Evolutionary conservation across 768 basidiomycete genomes (phyloP), one percentile per base, ranked within the genome.

Genomic region (Tulasnella sp.): DNA sequence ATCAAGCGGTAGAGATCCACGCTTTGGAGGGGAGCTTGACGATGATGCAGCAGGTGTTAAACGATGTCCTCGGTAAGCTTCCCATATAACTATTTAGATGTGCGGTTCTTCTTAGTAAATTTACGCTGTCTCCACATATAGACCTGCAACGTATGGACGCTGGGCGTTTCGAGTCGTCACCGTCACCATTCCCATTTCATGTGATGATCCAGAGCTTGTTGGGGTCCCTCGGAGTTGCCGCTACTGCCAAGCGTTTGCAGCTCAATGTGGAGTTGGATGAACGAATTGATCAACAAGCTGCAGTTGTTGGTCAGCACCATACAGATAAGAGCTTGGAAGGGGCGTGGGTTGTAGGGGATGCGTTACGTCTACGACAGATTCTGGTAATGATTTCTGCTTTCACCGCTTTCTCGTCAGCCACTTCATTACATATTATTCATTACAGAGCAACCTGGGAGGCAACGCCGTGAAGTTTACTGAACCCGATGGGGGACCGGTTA

Each of bases 1-100:
- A 38, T 38, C 34, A 74, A 61, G 68, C 67, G 24, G 71, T 77
- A 61, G 76, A 78, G 70, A 72, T 78, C 24, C 68, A 73, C 42
- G 93, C 88, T 4, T 76, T 93, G n/a, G 82, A 83, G 65, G 86
- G 86, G 1, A 86, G 84, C 66, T 71, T 93, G 52, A 83, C 80
- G 58, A 88, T 89, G 85, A 93, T 93, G 92, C 82, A 83, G 34
- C 87, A 89, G 76, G 74, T 76, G 0, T 65, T 76, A 1, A 71
- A 73, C 51, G 72, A 72, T 45, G 68, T 71, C 8, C 63, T 69
- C 41, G 68, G 68, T 45, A 45, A 32, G 62, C 65, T 68, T 81
- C 85, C 68, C 67, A 82, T 24, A n/a, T n/a, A n/a, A n/a, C n/a
- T n/a, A n/a, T n/a, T n/a, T n/a, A n/a, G n/a, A n/a, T n/a, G n/a